Evolutionary conservation across 2,329 filamentous ascomycete species (phyloP).

Genomic region (Endothia cerciana): DNA sequence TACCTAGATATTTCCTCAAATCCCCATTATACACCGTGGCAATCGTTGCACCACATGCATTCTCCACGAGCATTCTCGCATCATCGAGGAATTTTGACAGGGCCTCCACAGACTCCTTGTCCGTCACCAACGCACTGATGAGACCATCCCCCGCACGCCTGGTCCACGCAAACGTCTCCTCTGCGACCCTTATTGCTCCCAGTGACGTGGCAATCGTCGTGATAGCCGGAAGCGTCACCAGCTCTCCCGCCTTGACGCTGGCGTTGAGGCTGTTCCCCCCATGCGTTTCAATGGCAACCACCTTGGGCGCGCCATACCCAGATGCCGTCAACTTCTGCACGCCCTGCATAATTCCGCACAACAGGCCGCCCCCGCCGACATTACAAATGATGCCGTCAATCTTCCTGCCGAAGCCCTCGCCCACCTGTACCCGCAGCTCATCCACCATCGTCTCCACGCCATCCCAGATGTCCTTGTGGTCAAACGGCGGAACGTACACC

Average conservation of each 20-base stretch:
- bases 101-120: constrained; percentile 79
- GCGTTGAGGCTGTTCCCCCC: constrained; percentile 70
- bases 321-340: constrained; percentile 48
- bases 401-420: constrained; percentile 24
- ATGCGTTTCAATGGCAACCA: constrained; percentile 73
- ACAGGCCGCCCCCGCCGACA: constrained; percentile 72
- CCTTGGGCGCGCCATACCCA: constrained; percentile 38
- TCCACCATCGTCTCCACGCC: constrained; percentile 62
- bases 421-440: constrained; percentile 44
- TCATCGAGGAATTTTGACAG: constrained; percentile 81
- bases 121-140: constrained; percentile 66
- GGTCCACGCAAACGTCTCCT: constrained; percentile 62
- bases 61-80: constrained; percentile 79
- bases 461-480: constrained; percentile 68
- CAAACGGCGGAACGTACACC: constrained; percentile 70
- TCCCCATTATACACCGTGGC: constrained; percentile 68
- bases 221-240: constrained; percentile 68
- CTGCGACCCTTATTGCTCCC: constrained; percentile 68
- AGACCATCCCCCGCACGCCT: constrained; percentile 46
- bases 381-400: constrained; percentile 69
- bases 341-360: constrained; percentile 69
- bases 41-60: constrained; percentile 81
- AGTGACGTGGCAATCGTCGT: constrained; percentile 73
- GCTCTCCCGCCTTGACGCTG: constrained; percentile 55
- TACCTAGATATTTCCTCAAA: constrained; percentile 64